A percentile compares a stretch with the other conserved stretches of the same genome.
phyloP scores from a whole-genome alignment of 306 rosid species.

The Astragalus glycyphyllos region DNA sequence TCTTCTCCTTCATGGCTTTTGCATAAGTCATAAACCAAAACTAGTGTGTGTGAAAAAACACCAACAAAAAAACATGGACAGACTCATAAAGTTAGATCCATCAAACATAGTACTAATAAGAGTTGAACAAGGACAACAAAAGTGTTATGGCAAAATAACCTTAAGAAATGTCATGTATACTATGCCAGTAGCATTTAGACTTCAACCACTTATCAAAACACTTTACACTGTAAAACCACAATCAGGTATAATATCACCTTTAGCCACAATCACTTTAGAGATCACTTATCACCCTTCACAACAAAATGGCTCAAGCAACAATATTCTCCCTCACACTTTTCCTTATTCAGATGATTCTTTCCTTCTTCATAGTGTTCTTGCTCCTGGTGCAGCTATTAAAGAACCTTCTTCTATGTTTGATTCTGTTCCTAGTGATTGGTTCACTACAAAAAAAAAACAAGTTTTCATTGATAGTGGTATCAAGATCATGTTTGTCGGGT shows the following conservation, averaged over 20 bases:
- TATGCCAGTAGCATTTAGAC: slow-evolving; percentile 89
- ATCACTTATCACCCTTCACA: slow-evolving; percentile 63
- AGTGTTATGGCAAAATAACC: slow-evolving; percentile 63
- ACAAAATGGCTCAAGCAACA: slow-evolving; percentile 29
- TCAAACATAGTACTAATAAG: slow-evolving; percentile 66
- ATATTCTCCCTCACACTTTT: slow-evolving; percentile 60
- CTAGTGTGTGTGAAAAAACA: not conserved
- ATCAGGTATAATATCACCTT: slow-evolving; percentile 80
- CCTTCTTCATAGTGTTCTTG: slow-evolving; percentile 81
- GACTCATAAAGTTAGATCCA: slow-evolving; percentile 84
- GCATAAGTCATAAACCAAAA: not conserved
- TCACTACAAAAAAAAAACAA: slow-evolving; percentile 80
- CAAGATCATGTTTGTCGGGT: slow-evolving; percentile 74
- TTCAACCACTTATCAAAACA: slow-evolving; percentile 65
- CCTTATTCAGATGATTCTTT: slow-evolving; percentile 73
- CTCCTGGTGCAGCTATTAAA: slow-evolving; percentile 75
- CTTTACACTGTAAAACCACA: slow-evolving; percentile 76
- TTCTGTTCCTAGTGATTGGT: slow-evolving; percentile 76
- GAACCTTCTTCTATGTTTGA: slow-evolving; percentile 71
- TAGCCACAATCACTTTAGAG: slow-evolving; percentile 62
- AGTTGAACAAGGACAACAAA: slow-evolving; percentile 63
- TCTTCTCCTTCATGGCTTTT: slow-evolving; percentile 22
- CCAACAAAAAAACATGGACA: slow-evolving; percentile 57
- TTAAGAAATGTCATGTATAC: slow-evolving; percentile 89
- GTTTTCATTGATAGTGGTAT: slow-evolving; percentile 80